Base-by-base conservation (phyloP, 305 asterid species). In the Withania somnifera region DNA sequence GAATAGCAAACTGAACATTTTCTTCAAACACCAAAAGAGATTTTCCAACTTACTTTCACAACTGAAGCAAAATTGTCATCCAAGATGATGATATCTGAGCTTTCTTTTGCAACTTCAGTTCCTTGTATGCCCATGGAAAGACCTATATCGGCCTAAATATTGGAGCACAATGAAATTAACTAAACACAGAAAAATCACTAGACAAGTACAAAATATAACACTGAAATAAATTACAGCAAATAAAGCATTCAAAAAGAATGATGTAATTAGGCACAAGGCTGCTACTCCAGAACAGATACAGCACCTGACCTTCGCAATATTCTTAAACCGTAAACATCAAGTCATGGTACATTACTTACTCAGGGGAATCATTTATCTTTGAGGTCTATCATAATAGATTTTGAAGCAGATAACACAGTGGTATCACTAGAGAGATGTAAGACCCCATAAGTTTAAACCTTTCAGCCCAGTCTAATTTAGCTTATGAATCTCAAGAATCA, bases 121-220 rank as follows among this genome's bases (percentile, higher is more conserved):
- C 98, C 98, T 91, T 92, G 96, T 82, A 95, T 95, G 75, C 98
- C 98, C 98, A 95, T 95, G 78, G 98, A 86, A 84, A 95, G 97
- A 56, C 98, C 98, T 82, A 95, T 95, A 85, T 95, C 98, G 51
- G 98, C 98, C 98, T 94, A 88, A 77, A 88, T 24, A 82, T 73
- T 17, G 78, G 19, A 51, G 58, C 26, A 82, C 56, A 32, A 32
- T 19, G 79, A 53, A 61, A 73, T 66, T 73, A 79, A 47, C 52
- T 56, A 63, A 67, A 61, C 54, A 73, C 50, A 56, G 66, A 71
- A 64, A 71, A 64, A 20, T 53, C 24, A 77, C 40, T 45, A 47
- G 32, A 81, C 61, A 13, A 50, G 75, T 17, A 36, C 73, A 76
- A 42, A 34, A 15, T 17, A 34, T 76, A 64, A 6, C 20, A 77